These are phyloP conservation scores for Collybia mongolica DNA, from an alignment of 768 basidiomycete genomes.

Conservation along the genomic window DNA sequence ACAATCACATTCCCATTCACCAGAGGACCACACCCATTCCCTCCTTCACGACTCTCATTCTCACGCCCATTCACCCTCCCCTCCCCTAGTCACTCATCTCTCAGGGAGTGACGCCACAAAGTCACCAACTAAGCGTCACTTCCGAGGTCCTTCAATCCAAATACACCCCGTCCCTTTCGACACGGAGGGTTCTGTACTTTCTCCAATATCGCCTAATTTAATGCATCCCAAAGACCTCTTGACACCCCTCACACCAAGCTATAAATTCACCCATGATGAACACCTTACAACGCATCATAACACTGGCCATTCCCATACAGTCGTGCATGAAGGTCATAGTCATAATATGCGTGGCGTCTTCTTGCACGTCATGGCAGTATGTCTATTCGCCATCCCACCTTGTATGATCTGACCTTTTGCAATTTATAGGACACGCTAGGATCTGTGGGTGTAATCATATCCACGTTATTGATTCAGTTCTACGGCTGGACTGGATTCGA, in stretches of 20 bases:
- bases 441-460: conserved; percentile 96
- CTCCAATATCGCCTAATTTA: conserved; percentile 19
- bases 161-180: conserved; percentile 22
- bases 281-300: conserved; percentile 50
- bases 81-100: conserved; percentile 10
- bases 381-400: conserved; percentile 17
- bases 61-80: conserved; percentile 25
- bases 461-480: conserved; percentile 90
- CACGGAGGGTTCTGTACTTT: conserved; percentile 12
- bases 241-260: conserved; percentile 67
- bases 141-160: conserved; percentile 38
- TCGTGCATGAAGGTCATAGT: conserved; percentile 79
- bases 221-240: conserved; percentile 20
- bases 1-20: conserved; percentile 22
- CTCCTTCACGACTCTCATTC: conserved; percentile 22
- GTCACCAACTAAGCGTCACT: conserved; percentile 32
- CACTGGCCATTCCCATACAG: conserved; percentile 42
- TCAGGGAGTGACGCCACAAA: conserved; percentile 8
- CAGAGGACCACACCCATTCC: conserved; percentile 19
- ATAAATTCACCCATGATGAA: conserved; percentile 52
- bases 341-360: conserved; percentile 99
- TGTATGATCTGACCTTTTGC: conserved; percentile 1
- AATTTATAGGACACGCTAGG: conserved; percentile 81
- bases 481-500: conserved; percentile 99
- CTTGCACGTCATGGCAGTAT: conserved; percentile 92